These are phyloP conservation scores for Xylariales sp. DNA, from an alignment of 2,329 filamentous ascomycete genomes.

Conservation along the genomic window DNA sequence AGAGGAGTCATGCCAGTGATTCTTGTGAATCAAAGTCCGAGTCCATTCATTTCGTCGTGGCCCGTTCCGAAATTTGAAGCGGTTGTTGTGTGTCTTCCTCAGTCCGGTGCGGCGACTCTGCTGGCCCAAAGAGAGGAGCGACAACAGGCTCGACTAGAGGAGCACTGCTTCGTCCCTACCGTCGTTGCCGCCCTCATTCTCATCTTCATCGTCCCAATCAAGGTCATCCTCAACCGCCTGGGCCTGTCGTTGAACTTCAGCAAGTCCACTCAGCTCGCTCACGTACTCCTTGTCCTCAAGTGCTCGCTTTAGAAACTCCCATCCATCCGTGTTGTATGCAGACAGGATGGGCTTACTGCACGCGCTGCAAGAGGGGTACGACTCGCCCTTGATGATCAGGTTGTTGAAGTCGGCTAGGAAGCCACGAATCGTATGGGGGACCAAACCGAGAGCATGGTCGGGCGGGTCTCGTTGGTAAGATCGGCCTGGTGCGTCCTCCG, in stretches of 20 bases:
- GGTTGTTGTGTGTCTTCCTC: constrained; percentile 16
- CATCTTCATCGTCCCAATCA: constrained; percentile 30
- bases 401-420: constrained; percentile 72
- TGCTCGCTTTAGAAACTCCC: constrained; percentile 72
- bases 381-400: constrained; percentile 65
- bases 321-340: constrained; percentile 63
- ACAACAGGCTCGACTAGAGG: constrained; percentile 21
- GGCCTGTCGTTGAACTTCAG: constrained; percentile 28
- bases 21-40: constrained; percentile 12
- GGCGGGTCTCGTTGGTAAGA: constrained; percentile 50
- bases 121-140: not conserved
- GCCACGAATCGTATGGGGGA: constrained; percentile 78
- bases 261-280: constrained; percentile 54
- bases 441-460: constrained; percentile 59
- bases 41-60: constrained; percentile 17
- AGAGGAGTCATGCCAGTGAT: not conserved
- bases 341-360: constrained; percentile 68
- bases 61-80: constrained; percentile 23
- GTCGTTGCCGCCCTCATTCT: constrained; percentile 22
- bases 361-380: constrained; percentile 77
- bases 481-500: constrained; percentile 29
- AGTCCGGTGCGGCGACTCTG: constrained; percentile 13
- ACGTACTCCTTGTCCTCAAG: constrained; percentile 74
- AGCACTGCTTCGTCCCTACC: constrained; percentile 29
- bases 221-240: constrained; percentile 23